These are phyloP conservation scores for Sophora flavescens DNA, from an alignment of 306 rosid species.

Conservation along the genomic window DNA sequence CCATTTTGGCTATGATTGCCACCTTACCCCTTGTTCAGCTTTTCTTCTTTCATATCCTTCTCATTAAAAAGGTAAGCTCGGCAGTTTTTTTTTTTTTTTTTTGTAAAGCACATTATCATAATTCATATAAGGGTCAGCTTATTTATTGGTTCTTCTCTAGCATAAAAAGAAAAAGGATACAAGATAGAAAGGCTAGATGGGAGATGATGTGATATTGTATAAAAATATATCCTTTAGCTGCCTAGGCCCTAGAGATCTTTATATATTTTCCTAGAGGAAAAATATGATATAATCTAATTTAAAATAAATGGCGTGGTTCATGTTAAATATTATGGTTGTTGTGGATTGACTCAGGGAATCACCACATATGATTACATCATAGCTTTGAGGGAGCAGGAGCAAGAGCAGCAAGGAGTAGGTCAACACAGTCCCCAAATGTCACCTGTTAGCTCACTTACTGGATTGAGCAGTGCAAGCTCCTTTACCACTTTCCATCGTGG, in stretches of 20 bases:
- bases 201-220: neutral
- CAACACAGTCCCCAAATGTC: constrained; percentile 99
- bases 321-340: constrained; percentile 36
- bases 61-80: constrained; percentile 79
- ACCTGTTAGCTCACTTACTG: constrained; percentile 94
- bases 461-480: constrained; percentile 97
- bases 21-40: constrained; percentile 95
- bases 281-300: neutral
- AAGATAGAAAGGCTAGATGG: neutral
- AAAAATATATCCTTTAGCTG: neutral
- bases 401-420: constrained; percentile 85
- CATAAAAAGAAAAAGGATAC: neutral
- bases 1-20: constrained; percentile 92
- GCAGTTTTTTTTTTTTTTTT: neutral
- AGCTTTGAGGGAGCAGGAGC: constrained; percentile 98
- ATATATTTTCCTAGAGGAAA: neutral
- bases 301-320: neutral
- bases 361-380: constrained; percentile 97
- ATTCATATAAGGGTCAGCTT: neutral
- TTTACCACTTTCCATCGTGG: constrained; percentile 86
- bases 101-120: constrained; percentile 11
- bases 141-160: constrained; percentile 12
- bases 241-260: neutral
- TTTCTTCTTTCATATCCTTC: constrained; percentile 96
- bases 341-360: constrained; percentile 71